Evolutionary conservation across 2,329 filamentous ascomycete species (phyloP).

Genomic region (Nemania sp.): DNA sequence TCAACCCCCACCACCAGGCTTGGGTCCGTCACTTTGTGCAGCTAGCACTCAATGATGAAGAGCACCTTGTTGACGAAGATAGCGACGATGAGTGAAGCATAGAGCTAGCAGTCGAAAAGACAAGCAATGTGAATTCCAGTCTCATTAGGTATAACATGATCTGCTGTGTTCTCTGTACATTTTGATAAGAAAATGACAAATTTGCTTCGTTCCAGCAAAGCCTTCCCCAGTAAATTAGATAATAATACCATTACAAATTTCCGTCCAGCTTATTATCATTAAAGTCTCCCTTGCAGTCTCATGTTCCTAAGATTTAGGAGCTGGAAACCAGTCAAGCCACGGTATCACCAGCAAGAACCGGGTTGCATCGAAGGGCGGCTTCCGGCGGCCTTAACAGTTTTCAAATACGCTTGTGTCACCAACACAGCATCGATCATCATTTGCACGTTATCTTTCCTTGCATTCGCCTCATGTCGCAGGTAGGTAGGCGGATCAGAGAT

Average conservation of each 20-base stretch:
- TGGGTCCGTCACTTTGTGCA: slow-evolving; percentile 60
- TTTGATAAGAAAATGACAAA: no score
- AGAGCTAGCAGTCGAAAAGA: not conserved
- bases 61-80: slow-evolving; percentile 51
- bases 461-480: not conserved
- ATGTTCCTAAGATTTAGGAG: not conserved
- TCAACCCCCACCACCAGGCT: slow-evolving; percentile 52
- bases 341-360: slow-evolving; percentile 25
- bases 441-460: slow-evolving; percentile 1
- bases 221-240: no score
- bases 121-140: slow-evolving; percentile 19
- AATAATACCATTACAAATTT: no score
- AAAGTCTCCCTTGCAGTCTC: no score
- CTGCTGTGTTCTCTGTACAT: not conserved
- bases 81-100: slow-evolving; percentile 42
- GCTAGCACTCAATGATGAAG: slow-evolving; percentile 56
- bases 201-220: no score
- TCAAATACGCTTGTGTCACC: slow-evolving; percentile 22
- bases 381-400: slow-evolving; percentile 35
- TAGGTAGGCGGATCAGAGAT: slow-evolving; percentile 11
- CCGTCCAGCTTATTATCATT: no score
- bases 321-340: slow-evolving; percentile 15
- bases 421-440: slow-evolving; percentile 10
- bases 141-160: not conserved
- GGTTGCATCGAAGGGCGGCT: slow-evolving; percentile 32